Percentiles rank a stretch among this genome's conserved stretches.
Conservation (phyloP, 2,329 filamentous ascomycete species). For the Microdochium bolleyi region DNA sequence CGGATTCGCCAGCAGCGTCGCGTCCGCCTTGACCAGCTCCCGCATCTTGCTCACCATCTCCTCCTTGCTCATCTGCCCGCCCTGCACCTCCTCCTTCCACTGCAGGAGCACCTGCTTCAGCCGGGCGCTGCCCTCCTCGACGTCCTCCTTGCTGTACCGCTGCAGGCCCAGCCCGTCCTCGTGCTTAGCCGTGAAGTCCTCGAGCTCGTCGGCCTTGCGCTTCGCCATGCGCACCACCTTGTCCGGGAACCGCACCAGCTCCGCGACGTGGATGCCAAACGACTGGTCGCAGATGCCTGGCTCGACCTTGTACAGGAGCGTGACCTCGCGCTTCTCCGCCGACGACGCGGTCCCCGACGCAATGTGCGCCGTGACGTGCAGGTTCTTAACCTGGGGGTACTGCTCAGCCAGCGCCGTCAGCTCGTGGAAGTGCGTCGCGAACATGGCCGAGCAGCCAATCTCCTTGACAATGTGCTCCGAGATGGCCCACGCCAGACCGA, state of each 20-base stretch:
- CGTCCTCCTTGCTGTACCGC: slow-evolving; percentile 71
- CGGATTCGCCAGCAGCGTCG: slow-evolving; percentile 53
- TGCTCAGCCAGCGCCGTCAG: slow-evolving; percentile 83
- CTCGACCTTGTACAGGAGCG: slow-evolving; percentile 92
- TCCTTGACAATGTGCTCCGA: slow-evolving; percentile 95
- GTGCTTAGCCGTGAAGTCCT: slow-evolving; percentile 84
- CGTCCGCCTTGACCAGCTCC: slow-evolving; percentile 68
- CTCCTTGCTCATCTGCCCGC: slow-evolving; percentile 54
- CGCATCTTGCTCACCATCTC: slow-evolving; percentile 74
- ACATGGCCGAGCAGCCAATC: slow-evolving; percentile 89
- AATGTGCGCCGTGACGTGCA: slow-evolving; percentile 96
- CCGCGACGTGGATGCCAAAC: slow-evolving; percentile 96
- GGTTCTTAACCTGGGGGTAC: slow-evolving; percentile 80
- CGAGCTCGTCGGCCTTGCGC: slow-evolving; percentile 93
- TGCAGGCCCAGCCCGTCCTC: slow-evolving; percentile 44
- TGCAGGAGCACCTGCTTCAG: slow-evolving; percentile 74
- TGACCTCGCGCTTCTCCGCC: slow-evolving; percentile 69
- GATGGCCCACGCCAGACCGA: slow-evolving; percentile 98
- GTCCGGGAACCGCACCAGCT: slow-evolving; percentile 89
- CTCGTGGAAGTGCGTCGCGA: slow-evolving; percentile 98
- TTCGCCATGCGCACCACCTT: slow-evolving; percentile 99
- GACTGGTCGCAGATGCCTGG: slow-evolving; percentile 94
- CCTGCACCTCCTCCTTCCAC: slow-evolving; percentile 75
- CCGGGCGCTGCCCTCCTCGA: slow-evolving; percentile 78
- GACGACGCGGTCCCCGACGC: slow-evolving; percentile 36